Evolutionary conservation across 768 basidiomycete species (phyloP), one percentile per base, ranked within the genome.

Genomic region (Suillus lakei): DNA sequence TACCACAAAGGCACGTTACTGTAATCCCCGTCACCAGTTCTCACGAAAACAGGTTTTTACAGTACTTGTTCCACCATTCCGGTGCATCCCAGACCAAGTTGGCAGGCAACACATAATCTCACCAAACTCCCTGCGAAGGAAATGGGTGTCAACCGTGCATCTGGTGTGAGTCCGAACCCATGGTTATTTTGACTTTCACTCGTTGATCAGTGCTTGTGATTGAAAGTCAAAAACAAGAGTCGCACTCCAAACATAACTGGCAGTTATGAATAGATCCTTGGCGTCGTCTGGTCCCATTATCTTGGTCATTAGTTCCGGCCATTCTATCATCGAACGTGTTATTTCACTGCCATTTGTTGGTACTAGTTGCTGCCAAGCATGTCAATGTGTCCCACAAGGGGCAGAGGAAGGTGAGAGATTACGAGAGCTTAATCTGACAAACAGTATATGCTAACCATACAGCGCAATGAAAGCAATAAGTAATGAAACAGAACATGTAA

Each of bases 401-500:
- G 39, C 26, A 59, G 28, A 21, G 9, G 41, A 30, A 43, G 58
- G 58, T 59, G 58, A 59, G 58, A 59, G 18, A 59, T 59, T 59
- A 59, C 58, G 58, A 59, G 58, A 59, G 26, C 58, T 41, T 59
- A 59, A 41, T 59, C 58, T 59, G 58, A 59, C 58, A 43, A 41
- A 59, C 58, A 59, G 58, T 59, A 30, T n/a, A 59, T 41, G 58
- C 58, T 59, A 59, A 59, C 58, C 58, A 59, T 59, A 59, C 58
- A 59, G 39, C 38, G 26, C 18, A 58, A 59, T 41, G 58, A 43
- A 58, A 41, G 21, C 5, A 67, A 67, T 67, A 67, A 67, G 56
- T 67, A 43, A 67, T 48, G 48, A 64, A 43, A 34, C 21, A 48
- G 16, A 26, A 26, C 44, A 46, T 13, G 41, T 15, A 36, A 26